Evolutionary conservation across 345 rosid genomes (phyloP).

Genomic region (Turritis glabra): DNA sequence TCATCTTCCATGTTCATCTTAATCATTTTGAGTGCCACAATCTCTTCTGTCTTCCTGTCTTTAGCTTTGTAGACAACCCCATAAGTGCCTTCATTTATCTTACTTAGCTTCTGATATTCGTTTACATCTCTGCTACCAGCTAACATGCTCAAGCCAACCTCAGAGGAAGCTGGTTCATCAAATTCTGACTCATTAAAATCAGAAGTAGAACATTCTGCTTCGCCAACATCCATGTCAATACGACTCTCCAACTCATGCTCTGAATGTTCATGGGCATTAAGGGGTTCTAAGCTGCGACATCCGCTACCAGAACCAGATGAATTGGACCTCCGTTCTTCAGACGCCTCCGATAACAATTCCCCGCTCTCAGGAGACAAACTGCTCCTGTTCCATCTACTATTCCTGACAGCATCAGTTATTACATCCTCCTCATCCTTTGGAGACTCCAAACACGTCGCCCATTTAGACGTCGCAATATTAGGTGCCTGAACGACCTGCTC

Average conservation of each 20-base stretch:
- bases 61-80: constrained; percentile 85
- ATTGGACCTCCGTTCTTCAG: constrained; percentile 32
- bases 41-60: constrained; percentile 67
- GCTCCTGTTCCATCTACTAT: constrained; percentile 25
- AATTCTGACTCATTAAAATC: constrained; percentile 21
- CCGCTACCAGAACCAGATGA: constrained; percentile 38
- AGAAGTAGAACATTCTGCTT: constrained; percentile 29
- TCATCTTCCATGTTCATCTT: constrained; percentile 74
- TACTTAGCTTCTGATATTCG: constrained; percentile 70
- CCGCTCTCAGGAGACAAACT: constrained; percentile 51
- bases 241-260: constrained; percentile 32
- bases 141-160: constrained; percentile 57
- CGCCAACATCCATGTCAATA: constrained; percentile 33
- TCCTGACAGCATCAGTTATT: constrained; percentile 15
- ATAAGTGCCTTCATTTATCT: constrained; percentile 88
- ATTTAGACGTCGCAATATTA: constrained; percentile 61
- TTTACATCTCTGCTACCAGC: constrained; percentile 65
- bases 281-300: constrained; percentile 18
- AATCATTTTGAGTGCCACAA: constrained; percentile 85
- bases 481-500: constrained; percentile 44
- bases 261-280: constrained; percentile 32
- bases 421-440: constrained; percentile 39
- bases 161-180: constrained; percentile 40
- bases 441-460: constrained; percentile 63
- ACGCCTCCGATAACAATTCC: constrained; percentile 43